phyloP scores from a whole-genome alignment of 768 basidiomycete species.

The Steccherinum ochraceum region DNA sequence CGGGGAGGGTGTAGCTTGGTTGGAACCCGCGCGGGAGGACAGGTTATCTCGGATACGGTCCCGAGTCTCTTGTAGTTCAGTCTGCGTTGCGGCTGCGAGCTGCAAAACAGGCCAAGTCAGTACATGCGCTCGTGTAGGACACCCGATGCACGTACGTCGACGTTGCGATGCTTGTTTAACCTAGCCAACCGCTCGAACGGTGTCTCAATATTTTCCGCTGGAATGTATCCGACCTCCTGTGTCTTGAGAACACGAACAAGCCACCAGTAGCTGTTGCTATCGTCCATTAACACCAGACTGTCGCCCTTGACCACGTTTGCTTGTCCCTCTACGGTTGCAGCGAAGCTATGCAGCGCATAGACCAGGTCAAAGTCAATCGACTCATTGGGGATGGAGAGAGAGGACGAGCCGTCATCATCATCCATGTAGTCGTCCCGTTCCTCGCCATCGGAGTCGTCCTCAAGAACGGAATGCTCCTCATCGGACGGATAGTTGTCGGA shows the following conservation, averaged over 20 bases:
- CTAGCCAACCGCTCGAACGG: slow-evolving; percentile 94
- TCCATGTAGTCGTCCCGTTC: slow-evolving; percentile 67
- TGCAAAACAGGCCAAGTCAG: slow-evolving; percentile 23
- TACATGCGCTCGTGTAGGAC: neutral
- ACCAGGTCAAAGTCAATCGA: slow-evolving; percentile 92
- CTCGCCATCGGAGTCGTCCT: slow-evolving; percentile 77
- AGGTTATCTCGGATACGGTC: slow-evolving; percentile 50
- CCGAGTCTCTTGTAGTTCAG: slow-evolving; percentile 48
- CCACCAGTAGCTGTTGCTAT: slow-evolving; percentile 99
- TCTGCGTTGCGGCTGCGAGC: slow-evolving; percentile 71
- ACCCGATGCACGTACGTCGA: slow-evolving; percentile 62
- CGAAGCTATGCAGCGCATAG: slow-evolving; percentile 92
- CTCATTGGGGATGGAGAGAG: slow-evolving; percentile 83
- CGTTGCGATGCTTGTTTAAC: slow-evolving; percentile 94
- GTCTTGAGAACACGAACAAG: slow-evolving; percentile 97
- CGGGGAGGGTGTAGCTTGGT: slow-evolving; percentile 44
- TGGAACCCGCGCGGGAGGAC: slow-evolving; percentile 41
- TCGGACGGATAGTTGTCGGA: slow-evolving; percentile 53
- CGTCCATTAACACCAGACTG: slow-evolving; percentile 93
- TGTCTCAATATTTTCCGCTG: slow-evolving; percentile 98
- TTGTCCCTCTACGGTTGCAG: slow-evolving; percentile 97
- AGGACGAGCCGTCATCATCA: slow-evolving; percentile 74
- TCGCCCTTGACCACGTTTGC: slow-evolving; percentile 99
- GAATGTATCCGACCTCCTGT: slow-evolving; percentile 97
- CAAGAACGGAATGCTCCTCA: slow-evolving; percentile 76